These are phyloP conservation scores for Skeletonema marinoi DNA, from an alignment of 108 stramenopile species.

Conservation along the genomic window DNA sequence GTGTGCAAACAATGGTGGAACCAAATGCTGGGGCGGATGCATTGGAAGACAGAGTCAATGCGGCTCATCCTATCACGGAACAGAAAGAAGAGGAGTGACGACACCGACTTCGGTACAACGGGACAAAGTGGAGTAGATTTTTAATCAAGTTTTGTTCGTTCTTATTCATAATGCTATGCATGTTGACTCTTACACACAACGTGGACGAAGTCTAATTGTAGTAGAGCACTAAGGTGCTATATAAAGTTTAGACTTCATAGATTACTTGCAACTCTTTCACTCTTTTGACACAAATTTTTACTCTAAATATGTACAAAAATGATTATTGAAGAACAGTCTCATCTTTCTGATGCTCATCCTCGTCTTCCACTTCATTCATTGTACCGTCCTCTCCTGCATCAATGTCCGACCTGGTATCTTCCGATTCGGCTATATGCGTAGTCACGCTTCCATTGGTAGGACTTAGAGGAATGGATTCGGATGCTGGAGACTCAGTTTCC, in stretches of 20 bases:
- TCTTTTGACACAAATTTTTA: too few relatives aligned
- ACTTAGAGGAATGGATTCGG: too few relatives aligned
- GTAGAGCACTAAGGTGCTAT: not conserved
- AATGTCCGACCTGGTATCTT: too few relatives aligned
- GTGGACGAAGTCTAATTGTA: not conserved
- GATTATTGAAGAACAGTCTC: too few relatives aligned
- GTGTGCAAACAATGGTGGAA: constrained; percentile 89
- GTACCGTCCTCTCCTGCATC: too few relatives aligned
- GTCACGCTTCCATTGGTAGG: too few relatives aligned
- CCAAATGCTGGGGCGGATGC: constrained; percentile 72
- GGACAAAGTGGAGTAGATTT: constrained; percentile 13
- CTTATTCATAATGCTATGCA: not conserved
- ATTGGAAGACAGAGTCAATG: constrained; percentile 87
- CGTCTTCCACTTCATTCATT: too few relatives aligned
- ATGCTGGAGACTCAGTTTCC: too few relatives aligned
- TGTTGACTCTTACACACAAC: not conserved
- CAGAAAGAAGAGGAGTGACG: constrained; percentile 18
- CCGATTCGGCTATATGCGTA: too few relatives aligned
- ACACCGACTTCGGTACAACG: too few relatives aligned
- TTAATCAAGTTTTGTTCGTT: constrained; percentile 1
- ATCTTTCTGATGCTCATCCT: too few relatives aligned
- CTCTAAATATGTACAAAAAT: too few relatives aligned
- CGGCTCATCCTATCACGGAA: constrained; percentile 59
- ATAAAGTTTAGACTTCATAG: not conserved
- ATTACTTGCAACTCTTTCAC: not conserved